Percentiles rank a stretch among this genome's conserved stretches.
phyloP scores from a whole-genome alignment of 805 yeast genomes.

The Zygoascus bituminiphila region DNA sequence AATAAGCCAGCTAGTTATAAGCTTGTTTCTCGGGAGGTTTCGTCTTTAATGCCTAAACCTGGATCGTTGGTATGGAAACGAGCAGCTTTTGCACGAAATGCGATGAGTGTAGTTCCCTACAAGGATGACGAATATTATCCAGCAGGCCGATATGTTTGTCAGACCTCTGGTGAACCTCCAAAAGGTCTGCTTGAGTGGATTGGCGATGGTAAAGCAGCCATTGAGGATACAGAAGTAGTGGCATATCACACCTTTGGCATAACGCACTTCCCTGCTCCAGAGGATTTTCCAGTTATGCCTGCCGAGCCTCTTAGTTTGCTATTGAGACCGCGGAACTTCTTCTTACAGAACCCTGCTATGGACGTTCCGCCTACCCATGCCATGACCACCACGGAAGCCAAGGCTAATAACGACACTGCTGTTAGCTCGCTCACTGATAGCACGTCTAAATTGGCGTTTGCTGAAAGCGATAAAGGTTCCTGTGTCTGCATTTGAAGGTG shows the following conservation, averaged over 20 bases:
- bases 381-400: constrained; percentile 40
- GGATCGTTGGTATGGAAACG: constrained; percentile 71
- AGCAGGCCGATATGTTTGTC: constrained; percentile 46
- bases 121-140: constrained; percentile 68
- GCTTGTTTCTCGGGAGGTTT: constrained; percentile 63
- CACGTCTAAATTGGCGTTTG: constrained; percentile 46
- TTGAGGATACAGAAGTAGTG: constrained; percentile 55
- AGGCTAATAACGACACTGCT: constrained; percentile 28
- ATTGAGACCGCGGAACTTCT: constrained; percentile 73
- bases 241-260: constrained; percentile 78
- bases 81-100: constrained; percentile 71
- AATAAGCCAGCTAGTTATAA: constrained; percentile 71
- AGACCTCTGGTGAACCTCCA: constrained; percentile 28
- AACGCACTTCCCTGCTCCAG: constrained; percentile 83
- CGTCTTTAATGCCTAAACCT: constrained; percentile 61
- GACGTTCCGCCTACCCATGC: constrained; percentile 62
- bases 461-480: neutral
- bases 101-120: constrained; percentile 64
- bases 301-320: constrained; percentile 70
- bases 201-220: constrained; percentile 26
- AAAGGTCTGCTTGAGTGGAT: constrained; percentile 25
- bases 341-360: constrained; percentile 66
- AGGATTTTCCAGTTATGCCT: constrained; percentile 86
- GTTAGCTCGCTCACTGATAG: constrained; percentile 38
- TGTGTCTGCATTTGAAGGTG: neutral